These are phyloP conservation scores for Fraxinus latifolia DNA, from an alignment of 305 asterid species.

Conservation along the genomic window DNA sequence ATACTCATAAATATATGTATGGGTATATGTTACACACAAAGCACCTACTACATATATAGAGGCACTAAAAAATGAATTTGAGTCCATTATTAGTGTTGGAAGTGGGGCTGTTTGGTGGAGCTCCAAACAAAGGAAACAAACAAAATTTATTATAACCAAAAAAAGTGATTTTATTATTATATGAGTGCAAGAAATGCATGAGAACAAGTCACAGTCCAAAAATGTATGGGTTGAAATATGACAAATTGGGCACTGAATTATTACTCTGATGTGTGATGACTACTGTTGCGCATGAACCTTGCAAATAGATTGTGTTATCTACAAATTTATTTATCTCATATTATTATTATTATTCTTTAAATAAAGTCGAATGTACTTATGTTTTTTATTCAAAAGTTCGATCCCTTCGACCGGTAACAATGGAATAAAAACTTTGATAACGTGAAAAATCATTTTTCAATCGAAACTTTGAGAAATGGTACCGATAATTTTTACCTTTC, in stretches of 20 bases:
- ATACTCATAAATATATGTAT: too few species aligned
- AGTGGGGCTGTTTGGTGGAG: conserved; percentile 9
- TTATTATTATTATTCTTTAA: too few species aligned
- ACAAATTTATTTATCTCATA: neutral
- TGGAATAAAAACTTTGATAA: too few species aligned
- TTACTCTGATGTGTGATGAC: neutral
- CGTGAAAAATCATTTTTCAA: neutral
- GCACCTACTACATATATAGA: neutral
- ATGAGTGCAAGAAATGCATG: neutral
- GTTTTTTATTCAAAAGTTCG: neutral
- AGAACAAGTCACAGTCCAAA: neutral
- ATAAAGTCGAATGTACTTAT: neutral
- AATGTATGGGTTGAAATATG: neutral
- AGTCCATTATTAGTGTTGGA: neutral
- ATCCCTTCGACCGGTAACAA: too few species aligned
- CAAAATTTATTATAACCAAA: neutral
- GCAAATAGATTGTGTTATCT: neutral
- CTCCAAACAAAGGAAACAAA: conserved; percentile 4
- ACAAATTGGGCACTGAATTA: neutral
- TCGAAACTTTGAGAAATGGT: neutral
- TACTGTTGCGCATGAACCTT: neutral
- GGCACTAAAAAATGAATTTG: neutral
- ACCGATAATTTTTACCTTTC: neutral
- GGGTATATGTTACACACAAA: neutral
- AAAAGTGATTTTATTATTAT: too few species aligned